Evolutionary conservation across 768 basidiomycete species (phyloP), one percentile per base, ranked within the genome.

Genomic region (Psilocybe azurescens): DNA sequence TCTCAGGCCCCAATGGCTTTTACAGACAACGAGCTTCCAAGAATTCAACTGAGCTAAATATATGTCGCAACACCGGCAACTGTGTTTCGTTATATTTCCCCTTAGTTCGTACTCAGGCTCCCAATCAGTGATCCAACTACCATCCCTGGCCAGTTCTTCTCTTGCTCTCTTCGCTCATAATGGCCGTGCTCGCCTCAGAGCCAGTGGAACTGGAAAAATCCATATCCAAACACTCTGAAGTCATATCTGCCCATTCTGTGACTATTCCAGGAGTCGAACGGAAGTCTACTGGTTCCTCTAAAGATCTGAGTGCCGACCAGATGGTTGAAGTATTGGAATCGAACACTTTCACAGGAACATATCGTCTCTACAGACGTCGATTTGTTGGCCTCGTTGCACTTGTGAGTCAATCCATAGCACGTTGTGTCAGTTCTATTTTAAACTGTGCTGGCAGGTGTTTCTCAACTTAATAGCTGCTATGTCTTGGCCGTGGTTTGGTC

Each of bases 401-500:
- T 60, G 89, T 89, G 61, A 64, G 83, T 73, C 10, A 0, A n/a
- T 51, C 18, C 24, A 14, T 53, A 41, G 32, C 18, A 2, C 9
- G 18, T 11, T 29, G 20, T 64, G 44, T 49, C 20, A 28, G 2
- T 51, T 30, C 18, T 39, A 14, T 53, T 16, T 24, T 13, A 28
- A 20, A 57, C 24, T 36, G 29, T 44, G 8, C 28, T 32, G 18
- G 8, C 47, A 91, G 91, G 78, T 89, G 9, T 32, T 89, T 32
- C 74, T 94, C 33, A 89, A 87, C 57, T 71, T 89, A 44, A 81
- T 87, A 10, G 77, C 82, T 2, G 91, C 84, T 5, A 86, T 91
- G 88, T 75, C 82, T 6, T 87, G 86, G 84, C 83, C 89, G 3
- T 95, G 92, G 92, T 95, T 94, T 68, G 92, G 93, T 3, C 90